Conservation (phyloP, 1,284 basidiomycete genomes). For the Cutaneotrichosporon curvatum region DNA sequence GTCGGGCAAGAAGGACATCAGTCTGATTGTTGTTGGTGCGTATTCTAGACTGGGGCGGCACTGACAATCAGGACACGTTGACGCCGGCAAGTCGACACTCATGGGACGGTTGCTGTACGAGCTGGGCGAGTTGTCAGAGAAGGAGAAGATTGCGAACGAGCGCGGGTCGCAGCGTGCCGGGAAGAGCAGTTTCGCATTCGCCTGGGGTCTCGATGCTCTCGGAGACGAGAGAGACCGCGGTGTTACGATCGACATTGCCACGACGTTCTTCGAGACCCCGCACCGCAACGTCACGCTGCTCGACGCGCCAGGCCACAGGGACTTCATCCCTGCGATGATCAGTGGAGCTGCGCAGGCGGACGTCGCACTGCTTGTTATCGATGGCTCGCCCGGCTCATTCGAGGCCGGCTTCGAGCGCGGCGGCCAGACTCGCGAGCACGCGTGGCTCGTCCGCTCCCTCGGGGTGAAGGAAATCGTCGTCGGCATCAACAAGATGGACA, state of each 20-base stretch:
- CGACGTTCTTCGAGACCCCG: conserved; percentile 70
- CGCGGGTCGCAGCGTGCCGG: conserved; percentile 83
- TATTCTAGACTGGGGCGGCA: too few relatives aligned
- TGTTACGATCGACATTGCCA: conserved; percentile 94
- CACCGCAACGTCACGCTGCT: conserved; percentile 80
- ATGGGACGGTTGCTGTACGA: conserved; percentile 94
- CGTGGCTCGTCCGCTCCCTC: conserved; percentile 82
- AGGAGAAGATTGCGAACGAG: conserved; percentile 75
- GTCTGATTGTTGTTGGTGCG: conserved; percentile 87
- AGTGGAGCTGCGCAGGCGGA: conserved; percentile 96
- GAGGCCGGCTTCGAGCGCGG: conserved; percentile 90
- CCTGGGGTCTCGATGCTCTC: conserved; percentile 93
- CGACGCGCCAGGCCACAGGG: conserved; percentile 93
- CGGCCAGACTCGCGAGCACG: conserved; percentile 95
- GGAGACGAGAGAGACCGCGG: conserved; percentile 89
- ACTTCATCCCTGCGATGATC: conserved; percentile 99
- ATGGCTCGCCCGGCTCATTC: conserved; percentile 83
- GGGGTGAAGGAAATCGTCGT: conserved; percentile 92
- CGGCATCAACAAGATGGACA: conserved; percentile 91
- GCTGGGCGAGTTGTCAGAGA: conserved; percentile 78
- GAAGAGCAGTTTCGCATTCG: conserved; percentile 93
- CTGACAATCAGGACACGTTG: conserved; percentile 72
- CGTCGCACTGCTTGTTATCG: conserved; percentile 89
- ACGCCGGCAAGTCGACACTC: conserved; percentile 95
- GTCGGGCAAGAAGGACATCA: conserved; percentile 63